Evolutionary conservation across 192 early-diverging fungal genomes (phyloP), one percentile per base, ranked within the genome.

Genomic region (Coemansia erecta): DNA sequence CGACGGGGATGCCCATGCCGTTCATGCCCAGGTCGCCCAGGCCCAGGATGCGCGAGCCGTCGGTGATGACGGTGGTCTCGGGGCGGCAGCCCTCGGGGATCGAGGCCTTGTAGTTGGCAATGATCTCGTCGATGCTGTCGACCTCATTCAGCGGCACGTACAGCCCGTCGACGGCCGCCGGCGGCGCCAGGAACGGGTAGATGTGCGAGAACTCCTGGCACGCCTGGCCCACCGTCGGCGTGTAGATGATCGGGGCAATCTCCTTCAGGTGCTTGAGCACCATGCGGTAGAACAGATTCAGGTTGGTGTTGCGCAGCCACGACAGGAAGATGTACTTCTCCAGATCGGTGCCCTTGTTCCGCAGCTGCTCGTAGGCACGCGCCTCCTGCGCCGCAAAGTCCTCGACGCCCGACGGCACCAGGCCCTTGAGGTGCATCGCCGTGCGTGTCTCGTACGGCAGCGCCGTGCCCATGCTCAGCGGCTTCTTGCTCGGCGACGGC

Each of bases 1-100:
- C 94, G 26, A 95, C 89, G 15, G 92, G 90, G 61, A 98, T 98
- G 47, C 93, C 92, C 87, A 95, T 92, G 40, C 95, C 95, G 71
- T 92, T 92, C 49, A 96, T 86, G 68, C 95, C 95, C 33, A 94
- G 84, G 70, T 97, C 95, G 53, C 95, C 95, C 21, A 96, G 84
- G 19, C 95, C 95, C 40, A 98, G 81, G 63, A 98, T 95, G 58
- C 93, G 86, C 24, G 89, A 92, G 23, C 95, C 94, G 70, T 98
- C 95, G 3, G 94, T 93, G 57, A 98, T 91, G 37, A 98, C 95
- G n/a, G 89, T 84, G 54, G 93, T 95, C 56, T 94, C 85, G 17
- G 89, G 89, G 21, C 73, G 74, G n/a, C 77, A 60, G 33, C 74
- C 67, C 37, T 85, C 83, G 37, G 84, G 81, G 40, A 81, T 77